A percentile compares a stretch with the other conserved stretches of the same genome.
Conservation (phyloP, 345 rosid genomes). For the Hevea brasiliensis region DNA sequence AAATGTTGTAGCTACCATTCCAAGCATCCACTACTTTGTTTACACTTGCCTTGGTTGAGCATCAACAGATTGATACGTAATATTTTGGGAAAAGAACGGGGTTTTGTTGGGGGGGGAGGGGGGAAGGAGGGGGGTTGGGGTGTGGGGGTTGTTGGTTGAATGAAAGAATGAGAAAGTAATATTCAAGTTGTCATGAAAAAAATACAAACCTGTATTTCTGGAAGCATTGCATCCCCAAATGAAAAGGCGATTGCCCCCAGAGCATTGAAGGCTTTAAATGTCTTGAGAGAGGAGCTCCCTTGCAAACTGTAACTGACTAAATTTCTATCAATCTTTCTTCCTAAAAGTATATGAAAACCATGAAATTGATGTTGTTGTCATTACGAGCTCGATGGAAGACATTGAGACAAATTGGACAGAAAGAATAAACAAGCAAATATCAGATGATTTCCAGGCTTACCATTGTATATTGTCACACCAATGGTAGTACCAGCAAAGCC, state of each 20-base stretch:
- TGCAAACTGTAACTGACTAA: conserved; percentile 38
- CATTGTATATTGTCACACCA: conserved; percentile 45
- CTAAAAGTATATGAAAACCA: conserved; percentile 20
- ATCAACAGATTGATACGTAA: background rate
- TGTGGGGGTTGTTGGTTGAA: background rate
- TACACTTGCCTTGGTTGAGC: background rate
- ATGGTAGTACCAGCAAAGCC: conserved; percentile 55
- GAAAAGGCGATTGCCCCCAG: conserved; percentile 55
- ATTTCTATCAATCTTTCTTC: conserved; percentile 39
- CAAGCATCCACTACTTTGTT: background rate
- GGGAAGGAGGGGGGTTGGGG: too few species aligned
- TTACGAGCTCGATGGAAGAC: background rate
- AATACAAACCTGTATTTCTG: conserved; percentile 50
- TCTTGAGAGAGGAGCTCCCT: conserved; percentile 44
- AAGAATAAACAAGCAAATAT: background rate
- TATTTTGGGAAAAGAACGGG: background rate
- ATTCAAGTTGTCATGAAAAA: background rate
- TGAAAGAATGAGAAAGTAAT: background rate
- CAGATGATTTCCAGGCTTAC: conserved; percentile 17
- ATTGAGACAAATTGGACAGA: background rate
- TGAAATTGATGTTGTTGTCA: background rate
- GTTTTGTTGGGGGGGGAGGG: too few species aligned
- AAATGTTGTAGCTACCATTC: background rate
- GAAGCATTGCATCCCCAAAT: conserved; percentile 63
- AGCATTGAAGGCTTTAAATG: conserved; percentile 53